Evolutionary conservation across 257 asterid genomes (phyloP).

Genomic region (Lycium ferocissimum): DNA sequence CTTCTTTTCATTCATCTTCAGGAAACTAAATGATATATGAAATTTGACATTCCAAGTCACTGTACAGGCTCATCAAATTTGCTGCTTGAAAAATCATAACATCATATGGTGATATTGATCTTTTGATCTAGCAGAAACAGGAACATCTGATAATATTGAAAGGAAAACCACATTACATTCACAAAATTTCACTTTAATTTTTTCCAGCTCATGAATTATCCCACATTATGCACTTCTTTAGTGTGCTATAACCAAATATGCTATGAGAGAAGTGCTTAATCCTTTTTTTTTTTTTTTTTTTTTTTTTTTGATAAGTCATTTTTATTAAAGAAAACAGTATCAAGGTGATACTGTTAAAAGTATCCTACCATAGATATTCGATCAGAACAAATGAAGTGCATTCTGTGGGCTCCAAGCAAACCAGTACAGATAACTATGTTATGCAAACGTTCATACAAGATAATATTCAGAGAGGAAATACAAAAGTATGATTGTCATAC

Average conservation of each 20-base stretch:
- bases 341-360: too few relatives aligned
- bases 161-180: neutral
- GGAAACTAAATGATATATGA: neutral
- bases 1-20: neutral
- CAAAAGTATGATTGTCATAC: conserved; percentile 41
- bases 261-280: neutral
- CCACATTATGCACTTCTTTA: neutral
- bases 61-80: neutral
- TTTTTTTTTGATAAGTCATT: too few relatives aligned
- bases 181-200: neutral
- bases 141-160: neutral
- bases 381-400: neutral
- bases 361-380: neutral
- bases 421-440: neutral
- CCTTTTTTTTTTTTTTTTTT: too few relatives aligned
- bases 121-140: conserved; percentile 9
- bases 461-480: conserved; percentile 10
- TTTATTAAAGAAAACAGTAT: too few relatives aligned
- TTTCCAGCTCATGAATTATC: neutral
- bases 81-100: neutral
- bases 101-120: neutral
- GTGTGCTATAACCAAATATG: neutral
- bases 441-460: neutral
- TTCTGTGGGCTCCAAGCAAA: neutral
- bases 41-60: neutral